Percentiles rank a stretch among this genome's conserved stretches.
Evolutionary conservation across 306 rosid species (phyloP).

Genomic region (Betula pendula): DNA sequence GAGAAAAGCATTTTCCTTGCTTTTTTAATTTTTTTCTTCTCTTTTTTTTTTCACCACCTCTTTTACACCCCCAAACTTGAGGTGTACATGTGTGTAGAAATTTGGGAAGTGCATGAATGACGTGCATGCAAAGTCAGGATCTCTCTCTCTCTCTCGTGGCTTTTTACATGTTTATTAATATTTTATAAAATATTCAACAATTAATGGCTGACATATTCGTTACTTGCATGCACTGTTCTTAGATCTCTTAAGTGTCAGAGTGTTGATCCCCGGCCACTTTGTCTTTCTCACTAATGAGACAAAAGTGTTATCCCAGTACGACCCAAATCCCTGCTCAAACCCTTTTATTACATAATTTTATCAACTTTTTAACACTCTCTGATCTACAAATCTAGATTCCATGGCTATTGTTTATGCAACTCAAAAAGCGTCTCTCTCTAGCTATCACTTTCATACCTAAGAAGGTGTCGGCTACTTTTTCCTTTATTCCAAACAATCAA

Average conservation of each 20-base stretch:
- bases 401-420: slow-evolving; percentile 20
- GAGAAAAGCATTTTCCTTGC: slow-evolving; percentile 48
- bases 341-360: not conserved
- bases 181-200: no score
- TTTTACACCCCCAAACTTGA: slow-evolving; percentile 25
- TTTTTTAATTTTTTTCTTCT: slow-evolving; percentile 27
- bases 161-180: slow-evolving; percentile 33
- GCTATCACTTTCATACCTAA: slow-evolving; percentile 54
- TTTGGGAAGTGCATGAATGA: slow-evolving; percentile 66
- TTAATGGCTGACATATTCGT: slow-evolving; percentile 73
- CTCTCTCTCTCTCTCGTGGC: slow-evolving; percentile 26
- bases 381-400: slow-evolving; percentile 46
- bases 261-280: slow-evolving; percentile 21
- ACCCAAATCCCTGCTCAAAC: slow-evolving; percentile 33
- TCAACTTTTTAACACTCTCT: slow-evolving; percentile 24
- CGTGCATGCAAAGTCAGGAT: slow-evolving; percentile 53
- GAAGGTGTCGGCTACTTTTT: slow-evolving; percentile 69
- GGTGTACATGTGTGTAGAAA: slow-evolving; percentile 11
- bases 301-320: slow-evolving; percentile 51
- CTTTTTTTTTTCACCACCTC: slow-evolving; percentile 32
- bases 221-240: slow-evolving; percentile 72
- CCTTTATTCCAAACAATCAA: slow-evolving; percentile 67
- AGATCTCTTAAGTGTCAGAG: slow-evolving; percentile 50
- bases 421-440: slow-evolving; percentile 33
- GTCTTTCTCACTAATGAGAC: slow-evolving; percentile 56